Evolutionary conservation across 352 stramenopile genomes (phyloP), one percentile per base, ranked within the genome.

Genomic region (Pythium dissimile): DNA sequence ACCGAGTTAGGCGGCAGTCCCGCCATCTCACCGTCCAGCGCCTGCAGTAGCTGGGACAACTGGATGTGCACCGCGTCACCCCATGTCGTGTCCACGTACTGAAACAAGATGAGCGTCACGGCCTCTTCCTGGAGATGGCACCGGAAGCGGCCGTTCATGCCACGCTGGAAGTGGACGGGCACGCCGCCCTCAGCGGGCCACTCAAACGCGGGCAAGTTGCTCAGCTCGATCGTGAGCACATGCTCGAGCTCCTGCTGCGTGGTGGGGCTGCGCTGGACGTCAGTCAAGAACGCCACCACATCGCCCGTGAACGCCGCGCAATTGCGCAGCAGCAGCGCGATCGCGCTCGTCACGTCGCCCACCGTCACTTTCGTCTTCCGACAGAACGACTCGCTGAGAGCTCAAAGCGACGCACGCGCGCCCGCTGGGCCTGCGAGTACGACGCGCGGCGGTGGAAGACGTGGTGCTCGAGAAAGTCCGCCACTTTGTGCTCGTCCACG

Each of bases 201-300:
- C 23, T 21, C 35, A 62, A 75, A 82, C 27, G 79, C 73, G 3
- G 31, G 43, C 32, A 77, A 31, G 44, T 82, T 79, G 53, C 67
- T 72, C 24, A 82, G 24, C 47, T 82, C 61, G 32, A 82, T 82
- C 13, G 70, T 82, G 20, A 82, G 57, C 23, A 82, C 73, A 24
- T 80, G 59, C 1, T 70, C 63, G 26, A 80, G 62, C 54, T 82
- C 70, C 21, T 64, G 57, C 26, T 77, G 65, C 38, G 75, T 72
- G 31, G 63, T 30, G 6, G 56, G 42, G 54, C 70, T 77, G 34
- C 62, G 34, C 27, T 64, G 52, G 18, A 69, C 68, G 47, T 80
- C 67, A 13, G 38, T 53, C 21, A 82, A 67, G 38, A 82, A 64
- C 21, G 49, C 48, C 21, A 67, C 68, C 15, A 82, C 59, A 27